A percentile compares a stretch with the other conserved stretches of the same genome.
These are phyloP conservation scores for Lodderomyces theae DNA, from an alignment of 1,139 yeast genomes.

Conservation along the genomic window DNA sequence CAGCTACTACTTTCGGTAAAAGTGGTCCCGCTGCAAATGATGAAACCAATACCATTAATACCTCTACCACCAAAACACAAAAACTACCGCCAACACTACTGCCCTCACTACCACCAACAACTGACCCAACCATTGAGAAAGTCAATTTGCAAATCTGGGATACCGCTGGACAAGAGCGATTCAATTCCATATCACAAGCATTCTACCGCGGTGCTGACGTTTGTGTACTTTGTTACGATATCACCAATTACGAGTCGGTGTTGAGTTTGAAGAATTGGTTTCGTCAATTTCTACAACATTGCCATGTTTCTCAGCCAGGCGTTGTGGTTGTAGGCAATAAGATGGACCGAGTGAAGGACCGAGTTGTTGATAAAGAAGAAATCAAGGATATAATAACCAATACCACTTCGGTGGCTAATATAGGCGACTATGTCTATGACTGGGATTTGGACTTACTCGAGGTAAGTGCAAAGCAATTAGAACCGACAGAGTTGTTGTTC, in stretches of 20 bases:
- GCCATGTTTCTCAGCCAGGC: slow-evolving; percentile 50
- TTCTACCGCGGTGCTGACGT: slow-evolving; percentile 63
- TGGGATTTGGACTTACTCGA: slow-evolving; percentile 45
- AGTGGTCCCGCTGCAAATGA: too few species aligned
- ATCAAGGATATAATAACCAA: slow-evolving; percentile 37
- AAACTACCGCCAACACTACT: too few species aligned
- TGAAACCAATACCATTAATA: too few species aligned
- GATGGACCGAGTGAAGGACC: slow-evolving; percentile 36
- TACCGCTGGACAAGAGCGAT: slow-evolving; percentile 67
- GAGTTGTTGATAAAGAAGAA: slow-evolving; percentile 43
- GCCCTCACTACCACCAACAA: slow-evolving; percentile 1
- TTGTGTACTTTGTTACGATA: slow-evolving; percentile 55
- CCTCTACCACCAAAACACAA: not conserved
- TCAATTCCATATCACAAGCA: slow-evolving; percentile 57
- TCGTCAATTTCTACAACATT: slow-evolving; percentile 46
- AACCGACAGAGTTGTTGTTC: slow-evolving; percentile 40
- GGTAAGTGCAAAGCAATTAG: slow-evolving; percentile 40
- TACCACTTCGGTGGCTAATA: slow-evolving; percentile 20
- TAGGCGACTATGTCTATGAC: slow-evolving; percentile 36
- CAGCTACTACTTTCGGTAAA: too few species aligned
- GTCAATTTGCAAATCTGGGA: slow-evolving; percentile 61
- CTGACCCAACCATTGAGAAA: slow-evolving; percentile 6
- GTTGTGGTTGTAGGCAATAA: slow-evolving; percentile 58
- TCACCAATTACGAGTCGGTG: slow-evolving; percentile 54
- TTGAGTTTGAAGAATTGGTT: slow-evolving; percentile 53